Evolutionary conservation across 768 basidiomycete genomes (phyloP), one percentile per base, ranked within the genome.

Genomic region (Pleurotus citrinopileatus): DNA sequence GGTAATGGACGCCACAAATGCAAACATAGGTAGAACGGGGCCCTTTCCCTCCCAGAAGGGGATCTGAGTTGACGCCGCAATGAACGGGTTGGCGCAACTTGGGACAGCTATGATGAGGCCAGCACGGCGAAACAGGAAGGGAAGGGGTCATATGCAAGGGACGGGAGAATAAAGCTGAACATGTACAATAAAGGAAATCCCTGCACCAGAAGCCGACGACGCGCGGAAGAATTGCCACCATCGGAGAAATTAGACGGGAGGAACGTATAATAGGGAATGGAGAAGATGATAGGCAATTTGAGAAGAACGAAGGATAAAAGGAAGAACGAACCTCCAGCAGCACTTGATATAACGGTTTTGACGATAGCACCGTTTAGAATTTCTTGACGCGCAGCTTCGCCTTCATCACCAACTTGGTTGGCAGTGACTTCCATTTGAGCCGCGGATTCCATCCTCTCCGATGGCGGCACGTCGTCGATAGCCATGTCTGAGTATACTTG

Each of bases 351-450:
- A n/a, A 90, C 90, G 40, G 84, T 78, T 64, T 81, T 84, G 34
- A 91, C 88, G 60, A 93, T 91, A 3, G 80, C 89, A 22, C 92
- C 92, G 47, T 84, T 73, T 77, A 93, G 78, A 63, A 94, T 83
- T 38, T 80, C 79, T 62, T 73, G 74, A 47, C 88, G 75, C 17
- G 87, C 87, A 52, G 79, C 76, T 22, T 72, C 73, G 44, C 79
- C 79, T 34, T 72, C 75, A 13, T 72, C 77, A 28, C 71, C 72
- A 67, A 2, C 65, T 71, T 26, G 67, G 65, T 10, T 67, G 40
- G 63, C 58, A 43, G 66, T 57, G 22, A 61, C 63, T 22, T 63
- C 63, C 58, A 64, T 64, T 9, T 54, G 54, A 53, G 63, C 63
- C 32, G 12, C 55, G 23, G 59, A 59, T 26, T 50, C 48, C 48